Evolutionary conservation across 768 basidiomycete species (phyloP).

Genomic region (Phlegmacium glaucopus): DNA sequence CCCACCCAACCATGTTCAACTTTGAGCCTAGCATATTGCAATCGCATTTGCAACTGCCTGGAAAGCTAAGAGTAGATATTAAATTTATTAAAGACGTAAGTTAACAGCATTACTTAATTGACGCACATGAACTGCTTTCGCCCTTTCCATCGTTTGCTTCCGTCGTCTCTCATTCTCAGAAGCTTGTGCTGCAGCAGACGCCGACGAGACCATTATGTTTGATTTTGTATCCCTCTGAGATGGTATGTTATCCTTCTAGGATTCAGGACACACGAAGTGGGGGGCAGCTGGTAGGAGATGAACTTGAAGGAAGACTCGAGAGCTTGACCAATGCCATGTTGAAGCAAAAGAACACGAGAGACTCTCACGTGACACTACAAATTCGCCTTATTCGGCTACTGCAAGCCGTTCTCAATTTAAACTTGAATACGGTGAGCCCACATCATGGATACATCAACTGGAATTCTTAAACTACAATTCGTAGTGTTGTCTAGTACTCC

Average conservation of each 20-base stretch:
- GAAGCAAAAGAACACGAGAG: no score
- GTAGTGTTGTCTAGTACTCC: no score
- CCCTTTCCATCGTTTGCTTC: constrained; percentile 50
- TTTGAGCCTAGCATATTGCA: constrained; percentile 76
- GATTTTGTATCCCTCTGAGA: neutral
- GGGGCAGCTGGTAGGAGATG: no score
- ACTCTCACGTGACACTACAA: no score
- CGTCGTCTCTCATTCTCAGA: constrained; percentile 41
- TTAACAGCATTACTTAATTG: neutral
- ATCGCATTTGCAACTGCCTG: constrained; percentile 66
- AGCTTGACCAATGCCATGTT: no score
- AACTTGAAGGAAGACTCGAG: no score
- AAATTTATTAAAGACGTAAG: neutral
- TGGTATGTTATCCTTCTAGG: neutral
- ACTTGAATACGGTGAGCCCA: no score
- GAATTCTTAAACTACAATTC: no score
- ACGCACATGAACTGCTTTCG: constrained; percentile 57
- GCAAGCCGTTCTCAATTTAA: no score
- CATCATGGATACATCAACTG: no score
- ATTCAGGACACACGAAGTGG: no score
- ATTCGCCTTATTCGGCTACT: no score
- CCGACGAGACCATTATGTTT: constrained; percentile 30
- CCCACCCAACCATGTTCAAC: constrained; percentile 81
- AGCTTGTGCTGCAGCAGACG: constrained; percentile 26
- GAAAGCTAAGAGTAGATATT: constrained; percentile 46